Evolutionary conservation across 2,329 filamentous ascomycete species (phyloP).

Genomic region (Aspergillus sp.): DNA sequence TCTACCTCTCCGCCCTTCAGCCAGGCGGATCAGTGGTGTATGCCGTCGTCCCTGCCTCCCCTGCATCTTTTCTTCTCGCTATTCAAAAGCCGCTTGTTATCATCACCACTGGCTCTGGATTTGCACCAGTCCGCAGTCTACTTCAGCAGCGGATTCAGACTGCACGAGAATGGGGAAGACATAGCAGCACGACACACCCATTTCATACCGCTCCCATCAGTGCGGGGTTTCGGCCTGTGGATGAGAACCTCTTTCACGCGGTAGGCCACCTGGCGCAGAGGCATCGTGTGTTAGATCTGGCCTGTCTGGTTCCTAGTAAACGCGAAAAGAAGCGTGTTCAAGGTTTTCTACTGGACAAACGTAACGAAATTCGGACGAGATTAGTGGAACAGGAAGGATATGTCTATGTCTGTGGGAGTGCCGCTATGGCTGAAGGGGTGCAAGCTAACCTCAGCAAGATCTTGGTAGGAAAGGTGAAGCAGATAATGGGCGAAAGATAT

Average conservation of each 20-base stretch:
- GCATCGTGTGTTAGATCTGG: background rate
- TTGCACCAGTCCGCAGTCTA: constrained; percentile 5
- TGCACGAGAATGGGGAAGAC: background rate
- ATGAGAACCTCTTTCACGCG: background rate
- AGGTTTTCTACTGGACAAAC: background rate
- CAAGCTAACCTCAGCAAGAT: background rate
- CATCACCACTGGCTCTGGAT: constrained; percentile 5
- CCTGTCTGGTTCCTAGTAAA: background rate
- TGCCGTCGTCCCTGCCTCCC: background rate
- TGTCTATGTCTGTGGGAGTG: constrained; percentile 2
- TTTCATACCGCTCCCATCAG: background rate
- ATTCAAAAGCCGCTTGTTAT: background rate
- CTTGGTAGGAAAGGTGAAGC: background rate
- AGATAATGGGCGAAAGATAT: background rate
- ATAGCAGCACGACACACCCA: background rate
- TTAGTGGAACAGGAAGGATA: background rate
- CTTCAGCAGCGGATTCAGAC: constrained; percentile 5
- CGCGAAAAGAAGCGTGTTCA: constrained; percentile 1
- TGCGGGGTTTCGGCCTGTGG: background rate
- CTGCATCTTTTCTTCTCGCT: background rate
- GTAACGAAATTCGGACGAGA: background rate
- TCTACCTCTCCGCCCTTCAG: background rate
- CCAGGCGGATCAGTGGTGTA: background rate
- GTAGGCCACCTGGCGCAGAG: background rate
- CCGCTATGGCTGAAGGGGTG: background rate